Percentiles rank a stretch among this genome's conserved stretches.
These are phyloP conservation scores for Phytophthora foliorum DNA, from an alignment of 352 stramenopile species.

Conservation along the genomic window DNA sequence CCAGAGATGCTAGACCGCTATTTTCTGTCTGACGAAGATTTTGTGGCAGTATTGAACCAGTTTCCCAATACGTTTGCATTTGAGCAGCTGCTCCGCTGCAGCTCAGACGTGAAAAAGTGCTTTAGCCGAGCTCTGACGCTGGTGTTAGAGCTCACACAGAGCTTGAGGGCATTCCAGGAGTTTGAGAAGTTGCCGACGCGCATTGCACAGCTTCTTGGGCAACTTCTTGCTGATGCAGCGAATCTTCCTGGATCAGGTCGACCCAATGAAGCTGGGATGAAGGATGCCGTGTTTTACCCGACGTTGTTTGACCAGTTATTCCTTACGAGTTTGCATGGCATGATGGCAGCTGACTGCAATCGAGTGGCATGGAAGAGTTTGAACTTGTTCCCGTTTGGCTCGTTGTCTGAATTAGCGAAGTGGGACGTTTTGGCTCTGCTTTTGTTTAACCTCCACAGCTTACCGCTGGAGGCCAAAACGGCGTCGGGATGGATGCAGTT, in stretches of 20 bases:
- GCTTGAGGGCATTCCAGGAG: conserved; percentile 77
- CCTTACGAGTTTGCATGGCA: conserved; percentile 77
- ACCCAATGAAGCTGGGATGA: conserved; percentile 6
- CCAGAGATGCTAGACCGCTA: conserved; percentile 83
- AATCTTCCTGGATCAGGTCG: conserved; percentile 53
- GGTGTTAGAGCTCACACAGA: conserved; percentile 80
- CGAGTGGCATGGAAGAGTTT: conserved; percentile 84
- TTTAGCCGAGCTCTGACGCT: conserved; percentile 82
- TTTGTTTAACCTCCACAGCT: conserved; percentile 77
- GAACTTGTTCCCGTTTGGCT: conserved; percentile 71
- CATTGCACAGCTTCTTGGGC: conserved; percentile 74
- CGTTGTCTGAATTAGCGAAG: conserved; percentile 77
- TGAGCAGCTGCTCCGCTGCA: conserved; percentile 77
- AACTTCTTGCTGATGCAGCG: conserved; percentile 70
- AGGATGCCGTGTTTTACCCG: conserved; percentile 67
- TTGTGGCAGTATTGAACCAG: conserved; percentile 86
- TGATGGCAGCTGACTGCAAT: conserved; percentile 81
- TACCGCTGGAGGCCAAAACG: conserved; percentile 69
- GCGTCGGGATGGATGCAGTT: conserved; percentile 73
- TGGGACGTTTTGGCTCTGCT: conserved; percentile 86
- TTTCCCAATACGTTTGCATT: conserved; percentile 88
- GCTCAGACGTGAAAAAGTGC: conserved; percentile 78
- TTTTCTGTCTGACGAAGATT: conserved; percentile 88
- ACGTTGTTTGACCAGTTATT: conserved; percentile 90
- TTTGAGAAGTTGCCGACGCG: conserved; percentile 84